A percentile compares a stretch with the other conserved stretches of the same genome.
These are phyloP conservation scores for Blastobotrys elegans DNA, from an alignment of 1,139 yeast genomes.

Conservation along the genomic window DNA sequence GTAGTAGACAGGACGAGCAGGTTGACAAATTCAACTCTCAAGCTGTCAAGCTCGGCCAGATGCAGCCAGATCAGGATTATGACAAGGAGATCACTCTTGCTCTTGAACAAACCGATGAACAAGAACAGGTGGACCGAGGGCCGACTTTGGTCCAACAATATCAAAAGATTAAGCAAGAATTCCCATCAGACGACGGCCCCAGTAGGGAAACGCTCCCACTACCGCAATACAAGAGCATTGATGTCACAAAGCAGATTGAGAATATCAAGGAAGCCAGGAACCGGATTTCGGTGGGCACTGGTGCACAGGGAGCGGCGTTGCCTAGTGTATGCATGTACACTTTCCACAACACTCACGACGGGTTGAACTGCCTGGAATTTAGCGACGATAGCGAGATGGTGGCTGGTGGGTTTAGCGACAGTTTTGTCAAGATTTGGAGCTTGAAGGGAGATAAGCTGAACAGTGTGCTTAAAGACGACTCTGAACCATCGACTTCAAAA, in stretches of 20 bases:
- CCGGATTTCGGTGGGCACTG: slow-evolving; percentile 55
- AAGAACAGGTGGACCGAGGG: slow-evolving; percentile 25
- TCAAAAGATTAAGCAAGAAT: slow-evolving; percentile 35
- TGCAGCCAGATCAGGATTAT: slow-evolving; percentile 83
- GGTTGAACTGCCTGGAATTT: slow-evolving; percentile 76
- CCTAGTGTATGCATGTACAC: slow-evolving; percentile 99
- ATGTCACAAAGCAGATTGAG: slow-evolving; percentile 70
- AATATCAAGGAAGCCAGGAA: slow-evolving; percentile 79
- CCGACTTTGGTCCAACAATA: slow-evolving; percentile 47
- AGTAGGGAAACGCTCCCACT: slow-evolving; percentile 70
- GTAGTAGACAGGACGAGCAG: slow-evolving; percentile 40
- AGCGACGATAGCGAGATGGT: slow-evolving; percentile 81
- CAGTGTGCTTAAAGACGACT: slow-evolving; percentile 59
- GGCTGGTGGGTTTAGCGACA: slow-evolving; percentile 94
- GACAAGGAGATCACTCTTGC: slow-evolving; percentile 81
- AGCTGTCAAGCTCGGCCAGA: slow-evolving; percentile 72
- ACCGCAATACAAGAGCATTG: slow-evolving; percentile 76
- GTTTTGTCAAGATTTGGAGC: slow-evolving; percentile 86
- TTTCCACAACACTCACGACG: slow-evolving; percentile 90
- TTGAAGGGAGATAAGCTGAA: slow-evolving; percentile 81
- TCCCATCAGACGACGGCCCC: slow-evolving; percentile 50
- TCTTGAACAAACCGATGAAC: slow-evolving; percentile 69
- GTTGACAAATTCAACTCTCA: slow-evolving; percentile 57
- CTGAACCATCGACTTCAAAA: slow-evolving; percentile 40
- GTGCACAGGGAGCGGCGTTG: slow-evolving; percentile 56